These are phyloP conservation scores for Passiflora organensis DNA, from an alignment of 345 rosid species.

Conservation along the genomic window DNA sequence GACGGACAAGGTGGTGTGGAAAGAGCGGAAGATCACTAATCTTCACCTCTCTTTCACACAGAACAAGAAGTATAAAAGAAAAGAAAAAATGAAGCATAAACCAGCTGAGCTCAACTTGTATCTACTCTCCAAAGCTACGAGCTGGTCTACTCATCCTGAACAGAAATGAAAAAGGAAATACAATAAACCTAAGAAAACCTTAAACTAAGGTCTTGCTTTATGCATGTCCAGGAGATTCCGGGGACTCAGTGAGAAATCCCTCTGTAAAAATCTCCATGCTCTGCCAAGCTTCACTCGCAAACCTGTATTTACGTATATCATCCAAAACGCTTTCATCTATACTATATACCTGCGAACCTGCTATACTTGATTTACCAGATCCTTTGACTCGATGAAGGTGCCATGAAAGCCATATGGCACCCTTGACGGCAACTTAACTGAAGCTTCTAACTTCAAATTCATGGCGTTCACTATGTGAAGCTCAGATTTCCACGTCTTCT, in stretches of 20 bases:
- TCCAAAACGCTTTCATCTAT: not conserved
- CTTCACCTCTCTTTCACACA: not conserved
- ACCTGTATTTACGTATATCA: too few species aligned
- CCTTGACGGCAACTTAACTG: constrained; percentile 73
- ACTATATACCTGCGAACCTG: not conserved
- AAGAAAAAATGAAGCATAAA: constrained; percentile 17
- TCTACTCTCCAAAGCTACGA: constrained; percentile 45
- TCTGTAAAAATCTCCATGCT: constrained; percentile 32
- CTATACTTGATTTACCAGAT: constrained; percentile 62
- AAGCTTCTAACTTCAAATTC: constrained; percentile 59
- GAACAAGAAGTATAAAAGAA: not conserved
- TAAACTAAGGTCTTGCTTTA: constrained; percentile 2
- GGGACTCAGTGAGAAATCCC: constrained; percentile 46
- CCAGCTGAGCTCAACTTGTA: constrained; percentile 53
- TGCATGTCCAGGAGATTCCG: constrained; percentile 25
- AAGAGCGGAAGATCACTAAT: not conserved
- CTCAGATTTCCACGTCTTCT: constrained; percentile 73
- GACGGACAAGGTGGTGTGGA: not conserved
- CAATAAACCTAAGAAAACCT: not conserved
- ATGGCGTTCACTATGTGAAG: constrained; percentile 69
- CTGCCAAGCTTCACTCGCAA: not conserved
- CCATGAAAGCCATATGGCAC: constrained; percentile 98
- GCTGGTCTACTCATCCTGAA: constrained; percentile 22
- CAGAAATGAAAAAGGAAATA: not conserved
- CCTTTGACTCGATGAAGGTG: constrained; percentile 63